A percentile compares a stretch with the other conserved stretches of the same genome.
These are phyloP conservation scores for Cucurbita pepo DNA, from an alignment of 306 rosid genomes.

Conservation along the genomic window DNA sequence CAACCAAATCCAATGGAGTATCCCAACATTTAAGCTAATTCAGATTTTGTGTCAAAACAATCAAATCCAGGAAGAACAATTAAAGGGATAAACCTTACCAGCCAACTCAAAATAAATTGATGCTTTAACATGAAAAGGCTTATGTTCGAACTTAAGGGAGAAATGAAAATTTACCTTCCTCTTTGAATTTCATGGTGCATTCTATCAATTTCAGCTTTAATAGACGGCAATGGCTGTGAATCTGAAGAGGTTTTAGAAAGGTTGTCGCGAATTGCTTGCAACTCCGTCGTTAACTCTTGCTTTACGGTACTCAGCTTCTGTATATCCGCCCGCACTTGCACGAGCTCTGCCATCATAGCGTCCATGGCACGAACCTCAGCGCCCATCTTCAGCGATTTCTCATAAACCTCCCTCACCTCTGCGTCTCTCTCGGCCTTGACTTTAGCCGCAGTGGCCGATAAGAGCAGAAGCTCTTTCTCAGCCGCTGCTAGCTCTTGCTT, in stretches of 20 bases:
- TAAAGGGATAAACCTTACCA: not conserved
- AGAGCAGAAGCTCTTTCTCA: conserved; percentile 41
- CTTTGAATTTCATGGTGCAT: conserved; percentile 48
- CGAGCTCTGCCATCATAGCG: conserved; percentile 38
- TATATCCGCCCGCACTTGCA: conserved; percentile 37
- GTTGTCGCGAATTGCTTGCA: conserved; percentile 30
- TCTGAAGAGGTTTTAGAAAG: conserved; percentile 26
- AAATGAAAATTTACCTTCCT: conserved; percentile 45
- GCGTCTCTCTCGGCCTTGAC: conserved; percentile 54
- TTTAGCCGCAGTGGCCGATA: conserved; percentile 33
- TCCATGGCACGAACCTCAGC: conserved; percentile 52
- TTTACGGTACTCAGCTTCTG: conserved; percentile 20
- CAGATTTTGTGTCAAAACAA: not conserved
- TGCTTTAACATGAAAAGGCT: not conserved
- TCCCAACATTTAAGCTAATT: not conserved
- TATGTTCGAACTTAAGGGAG: not conserved
- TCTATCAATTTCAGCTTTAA: conserved; percentile 41
- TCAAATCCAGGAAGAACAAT: not conserved
- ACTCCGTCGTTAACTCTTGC: conserved; percentile 35
- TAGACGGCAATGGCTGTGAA: conserved; percentile 18
- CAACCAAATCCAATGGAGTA: not conserved
- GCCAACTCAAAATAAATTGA: not conserved
- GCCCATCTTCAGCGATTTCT: conserved; percentile 54
- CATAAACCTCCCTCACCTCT: conserved; percentile 53
- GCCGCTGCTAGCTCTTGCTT: conserved; percentile 60